Evolutionary conservation across 2,329 filamentous ascomycete genomes (phyloP).

Genomic region (Calonectria crousiana): DNA sequence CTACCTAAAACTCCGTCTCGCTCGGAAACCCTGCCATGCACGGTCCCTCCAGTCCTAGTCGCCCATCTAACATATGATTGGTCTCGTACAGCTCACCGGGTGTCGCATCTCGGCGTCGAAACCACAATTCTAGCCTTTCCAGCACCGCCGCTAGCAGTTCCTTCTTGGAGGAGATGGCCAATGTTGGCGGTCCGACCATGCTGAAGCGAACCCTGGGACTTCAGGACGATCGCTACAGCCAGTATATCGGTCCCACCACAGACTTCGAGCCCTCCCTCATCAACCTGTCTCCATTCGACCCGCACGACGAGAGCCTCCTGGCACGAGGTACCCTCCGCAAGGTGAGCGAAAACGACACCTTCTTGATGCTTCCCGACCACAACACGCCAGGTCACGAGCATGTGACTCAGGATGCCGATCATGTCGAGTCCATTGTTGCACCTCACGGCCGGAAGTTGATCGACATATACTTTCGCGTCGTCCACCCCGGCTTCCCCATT

Average conservation of each 20-base stretch:
- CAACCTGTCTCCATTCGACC: slow-evolving; percentile 83
- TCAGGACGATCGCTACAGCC: slow-evolving; percentile 82
- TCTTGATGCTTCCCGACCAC: slow-evolving; percentile 82
- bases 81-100: slow-evolving; percentile 66
- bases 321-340: slow-evolving; percentile 77
- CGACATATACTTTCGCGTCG: slow-evolving; percentile 83
- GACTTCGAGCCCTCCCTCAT: slow-evolving; percentile 88
- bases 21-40: slow-evolving; percentile 32
- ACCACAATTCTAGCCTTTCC: slow-evolving; percentile 69
- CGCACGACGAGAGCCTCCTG: slow-evolving; percentile 82
- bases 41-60: slow-evolving; percentile 32
- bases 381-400: slow-evolving; percentile 79
- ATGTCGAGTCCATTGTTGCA: slow-evolving; percentile 80
- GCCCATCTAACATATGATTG: slow-evolving; percentile 63
- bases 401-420: slow-evolving; percentile 74
- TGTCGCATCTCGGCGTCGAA: slow-evolving; percentile 62
- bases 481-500: slow-evolving; percentile 86
- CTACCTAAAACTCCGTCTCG: slow-evolving; percentile 34
- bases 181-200: slow-evolving; percentile 74
- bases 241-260: slow-evolving; percentile 86
- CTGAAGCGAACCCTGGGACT: slow-evolving; percentile 80
- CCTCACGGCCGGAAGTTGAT: slow-evolving; percentile 83
- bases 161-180: slow-evolving; percentile 77
- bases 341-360: slow-evolving; percentile 82
- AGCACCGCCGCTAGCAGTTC: slow-evolving; percentile 73